phyloP scores from a whole-genome alignment of 108 stramenopile genomes.

The Stephanodiscus minutulus region DNA sequence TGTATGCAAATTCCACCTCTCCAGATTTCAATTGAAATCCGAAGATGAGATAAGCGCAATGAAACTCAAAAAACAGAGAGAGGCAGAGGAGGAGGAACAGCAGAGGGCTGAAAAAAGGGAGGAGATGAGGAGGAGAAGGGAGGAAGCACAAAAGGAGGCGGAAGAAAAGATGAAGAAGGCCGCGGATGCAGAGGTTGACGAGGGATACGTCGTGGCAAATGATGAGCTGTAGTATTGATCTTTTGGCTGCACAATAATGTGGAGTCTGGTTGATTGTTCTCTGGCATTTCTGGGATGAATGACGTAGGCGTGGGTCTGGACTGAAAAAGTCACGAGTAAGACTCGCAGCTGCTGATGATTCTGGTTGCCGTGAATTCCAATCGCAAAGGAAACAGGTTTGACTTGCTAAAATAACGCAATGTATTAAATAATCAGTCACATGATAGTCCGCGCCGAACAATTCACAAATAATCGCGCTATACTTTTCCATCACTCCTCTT shows the following conservation, averaged over 20 bases:
- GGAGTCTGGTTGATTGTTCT: neutral
- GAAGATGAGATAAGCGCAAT: conserved; percentile 11
- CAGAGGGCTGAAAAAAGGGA: conserved; percentile 3
- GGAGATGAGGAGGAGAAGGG: neutral
- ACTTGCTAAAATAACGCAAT: neutral
- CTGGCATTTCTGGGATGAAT: neutral
- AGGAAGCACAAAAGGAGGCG: conserved; percentile 2
- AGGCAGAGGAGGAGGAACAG: conserved; percentile 3
- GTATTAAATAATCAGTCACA: too few relatives aligned
- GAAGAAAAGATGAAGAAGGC: neutral
- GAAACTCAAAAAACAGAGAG: conserved; percentile 10
- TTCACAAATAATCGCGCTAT: neutral
- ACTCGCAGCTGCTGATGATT: too few relatives aligned
- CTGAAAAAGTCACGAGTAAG: too few relatives aligned
- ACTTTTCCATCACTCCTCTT: conserved; percentile 25
- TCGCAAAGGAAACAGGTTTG: too few relatives aligned
- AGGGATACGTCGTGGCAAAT: neutral
- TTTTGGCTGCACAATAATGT: neutral
- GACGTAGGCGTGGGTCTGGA: too few relatives aligned
- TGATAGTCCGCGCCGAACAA: neutral
- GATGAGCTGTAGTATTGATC: too few relatives aligned
- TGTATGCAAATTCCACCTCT: neutral
- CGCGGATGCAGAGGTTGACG: neutral
- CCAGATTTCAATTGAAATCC: conserved; percentile 10
- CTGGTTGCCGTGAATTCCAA: too few relatives aligned